phyloP scores from a whole-genome alignment of 441 rosid genomes.

The Croton laevigatus region DNA sequence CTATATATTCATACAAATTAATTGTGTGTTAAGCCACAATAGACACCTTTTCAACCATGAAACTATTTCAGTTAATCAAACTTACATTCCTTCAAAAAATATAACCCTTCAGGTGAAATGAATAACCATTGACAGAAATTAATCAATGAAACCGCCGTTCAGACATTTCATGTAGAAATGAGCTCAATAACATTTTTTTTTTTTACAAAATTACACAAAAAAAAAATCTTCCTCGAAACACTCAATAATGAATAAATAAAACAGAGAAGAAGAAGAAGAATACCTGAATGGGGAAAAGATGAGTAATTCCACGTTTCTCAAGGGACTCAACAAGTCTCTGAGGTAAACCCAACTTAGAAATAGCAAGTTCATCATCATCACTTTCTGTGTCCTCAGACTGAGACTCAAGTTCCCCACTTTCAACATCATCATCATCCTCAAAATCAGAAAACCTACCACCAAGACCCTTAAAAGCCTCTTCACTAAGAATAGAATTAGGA shows the following conservation, averaged over 20 bases:
- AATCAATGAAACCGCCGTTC: not conserved
- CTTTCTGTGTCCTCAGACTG: not conserved
- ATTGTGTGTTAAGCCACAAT: not conserved
- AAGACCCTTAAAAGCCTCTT: slow-evolving; percentile 79
- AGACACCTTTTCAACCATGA: no score
- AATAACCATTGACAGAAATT: not conserved
- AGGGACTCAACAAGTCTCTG: slow-evolving; percentile 67
- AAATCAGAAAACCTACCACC: slow-evolving; percentile 42
- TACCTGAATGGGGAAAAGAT: slow-evolving; percentile 95
- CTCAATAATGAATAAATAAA: not conserved
- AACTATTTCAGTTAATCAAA: not conserved
- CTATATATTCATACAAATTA: not conserved
- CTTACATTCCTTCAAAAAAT: not conserved
- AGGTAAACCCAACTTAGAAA: slow-evolving; percentile 76
- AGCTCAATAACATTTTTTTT: not conserved
- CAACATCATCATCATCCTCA: slow-evolving; percentile 24
- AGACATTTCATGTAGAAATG: not conserved
- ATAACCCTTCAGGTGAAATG: not conserved
- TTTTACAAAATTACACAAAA: not conserved
- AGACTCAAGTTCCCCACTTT: slow-evolving; percentile 5
- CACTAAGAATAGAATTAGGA: slow-evolving; percentile 76
- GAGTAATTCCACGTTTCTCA: slow-evolving; percentile 80
- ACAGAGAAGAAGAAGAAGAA: not conserved
- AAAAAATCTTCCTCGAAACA: not conserved
- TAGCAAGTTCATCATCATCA: slow-evolving; percentile 58